Evolutionary conservation across 257 asterid species (phyloP), one percentile per base, ranked within the genome.

Genomic region (Solanum tarapatanum): DNA sequence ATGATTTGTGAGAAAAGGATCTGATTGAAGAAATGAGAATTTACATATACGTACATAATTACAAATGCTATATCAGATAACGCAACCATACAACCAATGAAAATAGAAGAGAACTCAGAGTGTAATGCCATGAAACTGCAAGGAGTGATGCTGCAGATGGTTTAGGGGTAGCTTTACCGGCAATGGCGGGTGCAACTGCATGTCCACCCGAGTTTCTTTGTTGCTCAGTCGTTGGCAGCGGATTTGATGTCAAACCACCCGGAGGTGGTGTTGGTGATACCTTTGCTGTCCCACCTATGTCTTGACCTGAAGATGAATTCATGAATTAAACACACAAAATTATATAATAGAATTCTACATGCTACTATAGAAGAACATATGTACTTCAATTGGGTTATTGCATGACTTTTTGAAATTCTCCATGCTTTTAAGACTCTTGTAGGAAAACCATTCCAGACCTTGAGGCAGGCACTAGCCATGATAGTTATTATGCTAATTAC

Each of bases 131-230:
- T 6, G 69, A 60, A 30, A 84, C 60, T 36, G 88, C 64, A 89
- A 24, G 87, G 16, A 84, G 84, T 58, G 94, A 89, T 68, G 93
- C 93, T 51, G 90, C 83, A 19, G 96, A 94, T 83, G 92, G 90
- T 82, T 90, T 86, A 6, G 92, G 82, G 60, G 94, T 89, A 82
- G 98, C 86, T 88, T 92, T 91, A 76, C 93, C 96, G 0, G 98
- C 97, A 88, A 92, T 88, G 48, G 98, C 97, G 12, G 98, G 98
- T 24, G 98, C 86, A 45, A 90, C 92, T 32, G 96, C 93, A 16
- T 37, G 91, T 35, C 88, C 90, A 0, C 84, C 58, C 6, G 92
- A 93, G 80, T 84, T 80, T 39, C 83, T 91, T 87, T 90, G 96
- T 82, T 91, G 92, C 89, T 95, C 90, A 45, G 84, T 90, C 11